Percentiles rank a stretch among this genome's conserved stretches.
phyloP scores from a whole-genome alignment of 2,329 filamentous ascomycete genomes.

The Exophiala sp. region DNA sequence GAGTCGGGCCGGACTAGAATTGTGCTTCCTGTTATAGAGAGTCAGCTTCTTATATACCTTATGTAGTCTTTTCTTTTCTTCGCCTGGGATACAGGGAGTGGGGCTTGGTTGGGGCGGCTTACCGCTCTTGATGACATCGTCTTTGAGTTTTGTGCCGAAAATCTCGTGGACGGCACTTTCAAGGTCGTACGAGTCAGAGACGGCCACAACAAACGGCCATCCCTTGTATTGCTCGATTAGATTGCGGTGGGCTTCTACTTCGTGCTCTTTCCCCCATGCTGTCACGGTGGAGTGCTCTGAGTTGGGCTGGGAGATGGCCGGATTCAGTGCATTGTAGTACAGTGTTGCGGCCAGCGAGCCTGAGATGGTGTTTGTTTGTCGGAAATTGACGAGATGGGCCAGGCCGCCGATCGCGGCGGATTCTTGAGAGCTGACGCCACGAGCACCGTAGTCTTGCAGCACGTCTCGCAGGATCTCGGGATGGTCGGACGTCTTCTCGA shows the following conservation, averaged over 20 bases:
- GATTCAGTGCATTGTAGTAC: background rate
- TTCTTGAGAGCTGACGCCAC: background rate
- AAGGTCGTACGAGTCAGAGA: background rate
- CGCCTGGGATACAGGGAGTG: too few species aligned
- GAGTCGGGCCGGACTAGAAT: background rate
- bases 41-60: too few species aligned
- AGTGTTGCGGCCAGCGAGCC: background rate
- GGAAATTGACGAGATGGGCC: background rate
- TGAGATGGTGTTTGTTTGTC: background rate
- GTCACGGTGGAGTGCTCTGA: background rate
- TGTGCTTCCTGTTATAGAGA: background rate
- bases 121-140: background rate
- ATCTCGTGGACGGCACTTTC: background rate
- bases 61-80: too few species aligned
- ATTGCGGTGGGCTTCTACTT: background rate
- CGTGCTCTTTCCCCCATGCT: background rate
- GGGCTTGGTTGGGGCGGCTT: background rate
- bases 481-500: background rate
- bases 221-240: background rate
- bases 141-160: background rate
- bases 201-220: background rate
- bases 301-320: background rate
- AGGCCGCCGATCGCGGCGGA: background rate
- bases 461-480: background rate
- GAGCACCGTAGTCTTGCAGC: background rate